Percentiles rank a stretch among this genome's conserved stretches.
Evolutionary conservation across 139 green algal species (phyloP).

Genomic region (Marvania coccoides): DNA sequence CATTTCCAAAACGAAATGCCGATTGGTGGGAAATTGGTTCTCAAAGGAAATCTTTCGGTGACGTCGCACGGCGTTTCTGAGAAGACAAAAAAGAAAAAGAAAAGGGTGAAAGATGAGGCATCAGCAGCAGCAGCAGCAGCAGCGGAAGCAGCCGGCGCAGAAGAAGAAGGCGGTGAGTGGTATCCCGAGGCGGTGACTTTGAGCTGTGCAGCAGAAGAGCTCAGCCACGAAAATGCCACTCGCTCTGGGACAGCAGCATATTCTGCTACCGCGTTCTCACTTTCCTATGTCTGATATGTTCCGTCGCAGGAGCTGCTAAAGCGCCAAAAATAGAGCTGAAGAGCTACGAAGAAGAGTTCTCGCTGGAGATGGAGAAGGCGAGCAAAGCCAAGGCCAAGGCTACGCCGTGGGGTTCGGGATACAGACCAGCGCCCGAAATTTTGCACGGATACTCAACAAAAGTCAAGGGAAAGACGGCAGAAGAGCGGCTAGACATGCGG

Average conservation of each 20-base stretch:
- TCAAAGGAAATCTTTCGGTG: constrained; percentile 26
- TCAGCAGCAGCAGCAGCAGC: constrained; percentile 13
- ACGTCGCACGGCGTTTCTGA: constrained; percentile 20
- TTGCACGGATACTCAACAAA: constrained; percentile 46
- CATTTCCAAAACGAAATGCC: no score
- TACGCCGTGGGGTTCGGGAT: constrained; percentile 40
- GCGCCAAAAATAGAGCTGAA: constrained; percentile 20
- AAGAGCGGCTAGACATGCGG: constrained; percentile 50
- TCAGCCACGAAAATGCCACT: background rate
- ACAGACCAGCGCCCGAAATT: constrained; percentile 28
- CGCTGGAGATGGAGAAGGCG: constrained; percentile 32
- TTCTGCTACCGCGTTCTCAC: background rate
- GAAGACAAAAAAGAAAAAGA: constrained; percentile 34
- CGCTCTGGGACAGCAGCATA: background rate
- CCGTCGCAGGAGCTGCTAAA: background rate
- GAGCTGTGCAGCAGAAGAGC: background rate
- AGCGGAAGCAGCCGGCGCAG: constrained; percentile 14
- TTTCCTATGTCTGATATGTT: background rate
- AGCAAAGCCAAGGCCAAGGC: constrained; percentile 35
- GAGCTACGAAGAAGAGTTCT: constrained; percentile 54
- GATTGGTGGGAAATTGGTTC: constrained; percentile 24
- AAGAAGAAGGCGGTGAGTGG: background rate
- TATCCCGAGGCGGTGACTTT: background rate
- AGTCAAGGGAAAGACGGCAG: constrained; percentile 43
- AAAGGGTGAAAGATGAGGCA: constrained; percentile 1